Evolutionary conservation across 2,329 filamentous ascomycete species (phyloP).

Genomic region (Neonectria hederae): DNA sequence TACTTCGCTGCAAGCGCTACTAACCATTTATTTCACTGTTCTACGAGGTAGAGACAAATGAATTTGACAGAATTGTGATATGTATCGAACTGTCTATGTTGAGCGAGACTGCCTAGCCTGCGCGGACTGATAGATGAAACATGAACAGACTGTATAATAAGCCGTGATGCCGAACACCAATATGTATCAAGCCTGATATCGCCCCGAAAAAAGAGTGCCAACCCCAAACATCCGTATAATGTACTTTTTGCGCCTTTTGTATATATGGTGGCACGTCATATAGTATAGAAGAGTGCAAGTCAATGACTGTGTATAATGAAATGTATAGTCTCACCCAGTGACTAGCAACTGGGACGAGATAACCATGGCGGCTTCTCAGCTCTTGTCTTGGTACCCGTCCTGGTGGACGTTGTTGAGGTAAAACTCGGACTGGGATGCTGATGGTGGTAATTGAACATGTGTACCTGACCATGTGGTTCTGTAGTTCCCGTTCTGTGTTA

Average conservation of each 20-base stretch:
- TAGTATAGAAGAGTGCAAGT: conserved; percentile 1
- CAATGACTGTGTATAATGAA: not conserved
- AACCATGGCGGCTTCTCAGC: not conserved
- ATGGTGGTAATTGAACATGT: conserved; percentile 4
- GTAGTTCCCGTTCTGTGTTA: conserved; percentile 32
- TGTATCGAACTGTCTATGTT: not conserved
- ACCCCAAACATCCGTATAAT: not conserved
- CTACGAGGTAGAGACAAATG: not conserved
- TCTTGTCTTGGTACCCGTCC: conserved; percentile 19
- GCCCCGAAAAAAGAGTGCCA: conserved; percentile 3
- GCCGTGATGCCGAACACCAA: conserved; percentile 9
- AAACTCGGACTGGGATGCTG: conserved; percentile 21
- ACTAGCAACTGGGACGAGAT: not conserved
- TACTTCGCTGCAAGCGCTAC: not conserved
- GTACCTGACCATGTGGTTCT: conserved; percentile 29
- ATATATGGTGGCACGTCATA: not conserved
- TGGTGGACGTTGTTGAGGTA: conserved; percentile 24
- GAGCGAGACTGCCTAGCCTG: not conserved
- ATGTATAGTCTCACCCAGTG: not conserved
- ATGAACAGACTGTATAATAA: not conserved
- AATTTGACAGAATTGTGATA: not conserved
- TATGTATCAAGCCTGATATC: conserved; percentile 19
- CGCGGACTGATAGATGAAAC: not conserved
- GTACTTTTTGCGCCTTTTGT: not conserved
- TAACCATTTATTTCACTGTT: too few relatives aligned